Evolutionary conservation across 495 filamentous ascomycete genomes (phyloP).

Genomic region (Daldinia vernicosa): DNA sequence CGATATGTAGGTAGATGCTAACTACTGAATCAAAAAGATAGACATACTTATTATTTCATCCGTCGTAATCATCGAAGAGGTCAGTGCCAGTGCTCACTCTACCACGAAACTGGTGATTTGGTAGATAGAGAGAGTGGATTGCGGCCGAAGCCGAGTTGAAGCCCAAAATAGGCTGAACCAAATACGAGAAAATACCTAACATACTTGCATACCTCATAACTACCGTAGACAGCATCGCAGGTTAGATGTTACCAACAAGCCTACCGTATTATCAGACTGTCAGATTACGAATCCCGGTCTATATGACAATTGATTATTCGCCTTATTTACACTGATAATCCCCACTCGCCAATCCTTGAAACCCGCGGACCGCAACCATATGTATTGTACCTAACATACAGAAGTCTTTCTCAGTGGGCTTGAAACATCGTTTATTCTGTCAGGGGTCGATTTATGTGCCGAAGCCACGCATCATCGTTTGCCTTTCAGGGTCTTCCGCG

Average conservation of each 20-base stretch:
- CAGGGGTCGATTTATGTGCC: slow-evolving; percentile 7
- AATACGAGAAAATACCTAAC: background rate
- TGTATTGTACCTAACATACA: no score
- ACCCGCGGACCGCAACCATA: background rate
- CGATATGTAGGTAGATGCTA: background rate
- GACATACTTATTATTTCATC: background rate
- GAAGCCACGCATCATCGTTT: background rate
- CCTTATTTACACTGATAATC: slow-evolving; percentile 13
- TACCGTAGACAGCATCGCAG: background rate
- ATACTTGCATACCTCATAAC: no score
- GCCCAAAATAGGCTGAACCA: background rate
- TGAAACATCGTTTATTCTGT: slow-evolving; percentile 19
- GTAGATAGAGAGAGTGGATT: background rate
- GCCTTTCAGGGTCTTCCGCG: background rate
- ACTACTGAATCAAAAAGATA: background rate
- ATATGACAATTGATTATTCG: slow-evolving; percentile 17
- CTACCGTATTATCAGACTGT: slow-evolving; percentile 6
- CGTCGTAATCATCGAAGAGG: background rate
- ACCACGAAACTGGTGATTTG: background rate
- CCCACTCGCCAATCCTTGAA: slow-evolving; percentile 10
- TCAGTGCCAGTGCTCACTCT: background rate
- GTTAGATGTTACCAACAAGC: slow-evolving; percentile 2
- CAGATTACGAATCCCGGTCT: slow-evolving; percentile 13
- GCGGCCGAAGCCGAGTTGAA: background rate
- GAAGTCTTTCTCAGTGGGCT: background rate